A percentile compares a stretch with the other conserved stretches of the same genome.
Evolutionary conservation across 1,139 yeast genomes (phyloP).

Genomic region (Yamadazyma diddensiae): DNA sequence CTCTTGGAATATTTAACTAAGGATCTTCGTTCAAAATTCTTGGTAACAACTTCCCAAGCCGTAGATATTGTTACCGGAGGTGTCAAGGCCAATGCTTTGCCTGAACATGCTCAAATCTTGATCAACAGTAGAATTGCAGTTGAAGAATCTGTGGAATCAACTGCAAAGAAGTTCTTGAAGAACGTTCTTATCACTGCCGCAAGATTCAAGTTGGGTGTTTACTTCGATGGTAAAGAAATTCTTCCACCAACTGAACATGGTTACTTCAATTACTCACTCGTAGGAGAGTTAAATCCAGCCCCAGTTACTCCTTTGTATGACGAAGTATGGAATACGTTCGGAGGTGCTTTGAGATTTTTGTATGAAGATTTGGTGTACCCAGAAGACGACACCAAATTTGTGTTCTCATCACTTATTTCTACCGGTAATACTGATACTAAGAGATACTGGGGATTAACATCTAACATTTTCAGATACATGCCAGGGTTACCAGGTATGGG

Average conservation of each 20-base stretch:
- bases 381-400: slow-evolving; percentile 20
- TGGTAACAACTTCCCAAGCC: slow-evolving; percentile 64
- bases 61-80: slow-evolving; percentile 68
- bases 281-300: slow-evolving; percentile 51
- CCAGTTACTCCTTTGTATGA: slow-evolving; percentile 53
- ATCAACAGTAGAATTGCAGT: slow-evolving; percentile 59
- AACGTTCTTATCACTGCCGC: slow-evolving; percentile 40
- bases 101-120: slow-evolving; percentile 57
- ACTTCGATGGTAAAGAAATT: slow-evolving; percentile 31
- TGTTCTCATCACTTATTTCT: slow-evolving; percentile 33
- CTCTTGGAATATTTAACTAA: slow-evolving; percentile 33
- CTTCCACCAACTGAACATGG: slow-evolving; percentile 36
- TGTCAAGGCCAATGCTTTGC: slow-evolving; percentile 67
- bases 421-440: slow-evolving; percentile 43
- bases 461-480: slow-evolving; percentile 32
- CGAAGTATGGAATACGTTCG: slow-evolving; percentile 48
- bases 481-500: slow-evolving; percentile 24
- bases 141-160: slow-evolving; percentile 42
- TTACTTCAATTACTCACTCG: slow-evolving; percentile 35
- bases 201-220: slow-evolving; percentile 44
- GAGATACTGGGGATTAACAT: slow-evolving; percentile 37
- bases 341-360: slow-evolving; percentile 55
- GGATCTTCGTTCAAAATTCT: slow-evolving; percentile 29
- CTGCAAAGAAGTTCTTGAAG: slow-evolving; percentile 33
- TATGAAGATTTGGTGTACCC: slow-evolving; percentile 46